A percentile compares a stretch with the other conserved stretches of the same genome.
These are phyloP conservation scores for Diaporthe citriasiana DNA, from an alignment of 2,329 filamentous ascomycete genomes.

Conservation along the genomic window DNA sequence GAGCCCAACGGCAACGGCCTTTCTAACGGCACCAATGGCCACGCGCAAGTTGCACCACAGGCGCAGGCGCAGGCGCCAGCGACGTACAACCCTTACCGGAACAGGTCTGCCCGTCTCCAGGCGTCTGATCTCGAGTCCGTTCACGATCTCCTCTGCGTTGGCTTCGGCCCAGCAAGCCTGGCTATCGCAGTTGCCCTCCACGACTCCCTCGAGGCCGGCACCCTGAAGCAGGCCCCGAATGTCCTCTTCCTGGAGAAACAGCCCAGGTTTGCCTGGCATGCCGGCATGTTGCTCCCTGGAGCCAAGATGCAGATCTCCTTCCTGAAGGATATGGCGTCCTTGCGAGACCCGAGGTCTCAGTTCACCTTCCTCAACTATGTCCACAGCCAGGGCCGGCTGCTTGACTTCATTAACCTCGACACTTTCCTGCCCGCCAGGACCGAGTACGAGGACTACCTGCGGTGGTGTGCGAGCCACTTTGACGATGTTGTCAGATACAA, in stretches of 20 bases:
- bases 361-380: constrained; percentile 98
- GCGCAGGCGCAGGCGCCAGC: constrained; percentile 36
- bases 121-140: constrained; percentile 72
- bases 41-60: constrained; percentile 9
- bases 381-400: constrained; percentile 82
- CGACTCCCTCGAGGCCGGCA: constrained; percentile 75
- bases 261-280: constrained; percentile 87
- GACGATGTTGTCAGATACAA: constrained; percentile 80
- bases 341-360: constrained; percentile 87
- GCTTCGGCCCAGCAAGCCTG: constrained; percentile 92
- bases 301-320: constrained; percentile 99
- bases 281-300: constrained; percentile 93
- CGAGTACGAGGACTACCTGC: constrained; percentile 96
- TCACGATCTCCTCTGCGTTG: constrained; percentile 90
- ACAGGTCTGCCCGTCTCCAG: constrained; percentile 51
- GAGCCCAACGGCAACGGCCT: constrained; percentile 39
- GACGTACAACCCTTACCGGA: constrained; percentile 39
- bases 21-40: constrained; percentile 37
- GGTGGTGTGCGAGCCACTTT: constrained; percentile 91
- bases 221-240: constrained; percentile 69
- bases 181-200: constrained; percentile 91
- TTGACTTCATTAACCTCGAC: constrained; percentile 90
- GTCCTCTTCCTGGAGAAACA: constrained; percentile 93
- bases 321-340: constrained; percentile 93
- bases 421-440: constrained; percentile 89